Percentiles rank a stretch among this genome's conserved stretches.
Conservation (phyloP, 805 yeast genomes). For the Wickerhamiella cacticola region DNA sequence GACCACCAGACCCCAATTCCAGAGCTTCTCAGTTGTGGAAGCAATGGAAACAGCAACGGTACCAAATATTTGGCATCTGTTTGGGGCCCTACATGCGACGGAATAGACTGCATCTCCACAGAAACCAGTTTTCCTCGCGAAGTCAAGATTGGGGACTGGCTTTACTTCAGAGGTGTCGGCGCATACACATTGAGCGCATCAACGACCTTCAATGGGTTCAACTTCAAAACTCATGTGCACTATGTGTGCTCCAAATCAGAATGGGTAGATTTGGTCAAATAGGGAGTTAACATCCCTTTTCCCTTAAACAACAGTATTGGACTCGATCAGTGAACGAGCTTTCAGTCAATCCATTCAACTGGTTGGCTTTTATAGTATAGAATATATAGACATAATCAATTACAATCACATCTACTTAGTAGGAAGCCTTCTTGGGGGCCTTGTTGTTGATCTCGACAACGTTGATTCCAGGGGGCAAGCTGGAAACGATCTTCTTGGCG, state of each 20-base stretch:
- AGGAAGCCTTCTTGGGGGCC: constrained; percentile 13
- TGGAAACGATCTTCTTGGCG: constrained; percentile 95
- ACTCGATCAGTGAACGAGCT: constrained; percentile 8
- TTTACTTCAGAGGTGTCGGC: constrained; percentile 70
- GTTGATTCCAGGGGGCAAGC: constrained; percentile 67
- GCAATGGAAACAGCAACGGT: constrained; percentile 19
- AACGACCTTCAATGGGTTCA: constrained; percentile 87
- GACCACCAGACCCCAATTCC: constrained; percentile 82
- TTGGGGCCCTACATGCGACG: constrained; percentile 99
- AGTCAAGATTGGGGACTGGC: constrained; percentile 81
- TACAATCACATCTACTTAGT: background rate
- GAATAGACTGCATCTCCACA: constrained; percentile 68
- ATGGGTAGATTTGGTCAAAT: background rate
- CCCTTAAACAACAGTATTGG: background rate
- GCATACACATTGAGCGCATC: constrained; percentile 91
- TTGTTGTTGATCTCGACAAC: constrained; percentile 20
- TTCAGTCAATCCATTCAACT: constrained; percentile 6
- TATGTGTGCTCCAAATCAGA: constrained; percentile 39
- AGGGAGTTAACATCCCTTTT: background rate
- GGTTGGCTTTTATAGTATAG: background rate
- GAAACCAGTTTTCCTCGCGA: constrained; percentile 43
- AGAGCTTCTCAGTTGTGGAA: constrained; percentile 37
- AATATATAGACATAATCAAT: background rate
- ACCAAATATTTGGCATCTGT: constrained; percentile 37
- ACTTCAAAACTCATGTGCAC: constrained; percentile 44